Evolutionary conservation across 1,139 yeast species (phyloP), one percentile per base, ranked within the genome.

Genomic region (Martiniozyma asiatica): DNA sequence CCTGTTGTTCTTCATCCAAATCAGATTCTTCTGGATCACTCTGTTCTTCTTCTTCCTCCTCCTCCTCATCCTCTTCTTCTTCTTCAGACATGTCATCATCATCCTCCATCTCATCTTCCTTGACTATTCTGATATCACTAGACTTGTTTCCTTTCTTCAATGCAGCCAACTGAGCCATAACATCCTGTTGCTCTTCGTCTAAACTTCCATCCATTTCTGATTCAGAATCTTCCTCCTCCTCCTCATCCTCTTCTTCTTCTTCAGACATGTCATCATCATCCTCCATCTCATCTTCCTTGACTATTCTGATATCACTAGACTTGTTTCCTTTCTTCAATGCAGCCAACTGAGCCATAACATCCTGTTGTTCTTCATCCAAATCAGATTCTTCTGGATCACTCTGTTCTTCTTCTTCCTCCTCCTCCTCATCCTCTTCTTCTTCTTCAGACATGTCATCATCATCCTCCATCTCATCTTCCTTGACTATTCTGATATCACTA

Each of bases 181-280:
- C 43, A 6, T 39, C 41, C 23, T 47, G 21, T 18, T 38, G 35
- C 2, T 39, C 42, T 6, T 35, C 34, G 6, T 27, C 36, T 11
- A 25, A 10, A 33, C 30, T 29, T 35, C 38, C 27, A 22, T 25
- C 10, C 17, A 20, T 6, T 15, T 23, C 18, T 6, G 22, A 11
- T 14, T 34, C 30, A 9, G 16, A 29, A 3, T 27, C 31, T 7
- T 15, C 22, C 14, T 26, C 27, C 16, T 18, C 29, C 10, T 26
- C 28, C 10, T 33, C 32, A 7, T 20, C n/a, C 2, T 24, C 30
- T 14, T 23, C 23, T 8, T 20, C 29, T 30, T 47, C 55, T 19
- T 58, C 66, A 27, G 18, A 34, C 3, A 32, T 35, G 5, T 44
- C 48, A 10, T 38, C 35, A 27, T 33, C 30, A 32, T 44, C 26